These are phyloP conservation scores for Penicillium sp. DNA, from an alignment of 2,329 filamentous ascomycete genomes.

Conservation along the genomic window DNA sequence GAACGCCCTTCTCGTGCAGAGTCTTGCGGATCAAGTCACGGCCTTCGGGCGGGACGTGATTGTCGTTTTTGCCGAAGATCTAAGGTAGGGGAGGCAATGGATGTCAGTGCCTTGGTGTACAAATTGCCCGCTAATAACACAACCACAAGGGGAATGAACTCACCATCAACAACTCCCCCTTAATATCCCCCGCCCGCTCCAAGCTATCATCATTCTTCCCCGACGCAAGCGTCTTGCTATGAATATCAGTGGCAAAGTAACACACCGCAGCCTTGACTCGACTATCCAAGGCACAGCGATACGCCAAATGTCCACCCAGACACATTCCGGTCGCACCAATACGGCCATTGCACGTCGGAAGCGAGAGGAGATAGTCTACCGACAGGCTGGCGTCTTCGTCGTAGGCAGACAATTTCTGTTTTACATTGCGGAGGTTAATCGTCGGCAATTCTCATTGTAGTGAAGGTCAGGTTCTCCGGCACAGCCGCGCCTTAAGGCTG, in stretches of 20 bases:
- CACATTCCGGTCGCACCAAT: slow-evolving; percentile 89
- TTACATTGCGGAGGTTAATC: neutral
- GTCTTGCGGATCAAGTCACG: slow-evolving; percentile 82
- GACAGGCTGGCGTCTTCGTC: slow-evolving; percentile 74
- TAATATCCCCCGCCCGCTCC: slow-evolving; percentile 66
- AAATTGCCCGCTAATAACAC: neutral
- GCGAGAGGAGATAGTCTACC: slow-evolving; percentile 70
- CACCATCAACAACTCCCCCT: slow-evolving; percentile 76
- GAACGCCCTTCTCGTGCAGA: slow-evolving; percentile 72
- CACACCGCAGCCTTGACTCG: slow-evolving; percentile 77
- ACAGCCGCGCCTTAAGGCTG: neutral
- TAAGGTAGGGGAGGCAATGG: slow-evolving; percentile 21
- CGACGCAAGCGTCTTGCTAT: slow-evolving; percentile 74
- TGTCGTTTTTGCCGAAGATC: slow-evolving; percentile 91
- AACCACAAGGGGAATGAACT: slow-evolving; percentile 17
- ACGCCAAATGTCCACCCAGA: slow-evolving; percentile 85
- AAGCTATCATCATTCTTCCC: slow-evolving; percentile 67
- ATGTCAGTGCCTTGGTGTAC: neutral
- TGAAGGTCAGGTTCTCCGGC: no score
- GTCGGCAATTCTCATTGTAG: neutral
- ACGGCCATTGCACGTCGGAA: slow-evolving; percentile 78
- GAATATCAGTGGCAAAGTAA: slow-evolving; percentile 93
- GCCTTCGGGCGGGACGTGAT: slow-evolving; percentile 81
- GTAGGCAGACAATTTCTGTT: slow-evolving; percentile 77
- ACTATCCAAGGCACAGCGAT: slow-evolving; percentile 71